Conservation (phyloP, 371 early-diverging fungal species). For the Mucor indicus region DNA sequence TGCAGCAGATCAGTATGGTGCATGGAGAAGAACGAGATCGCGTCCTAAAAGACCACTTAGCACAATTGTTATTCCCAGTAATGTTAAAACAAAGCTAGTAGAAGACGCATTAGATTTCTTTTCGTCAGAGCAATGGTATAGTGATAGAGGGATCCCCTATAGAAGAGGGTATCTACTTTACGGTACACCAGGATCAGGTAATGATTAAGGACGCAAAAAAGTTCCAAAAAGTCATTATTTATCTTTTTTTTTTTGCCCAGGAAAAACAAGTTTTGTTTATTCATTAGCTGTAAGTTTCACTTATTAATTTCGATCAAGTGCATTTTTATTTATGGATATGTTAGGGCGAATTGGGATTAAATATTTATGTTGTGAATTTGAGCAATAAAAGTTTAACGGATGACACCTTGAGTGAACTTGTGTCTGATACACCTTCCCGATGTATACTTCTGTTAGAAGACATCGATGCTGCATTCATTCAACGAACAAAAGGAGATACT, state of each 20-base stretch:
- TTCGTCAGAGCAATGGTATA: slow-evolving; percentile 80
- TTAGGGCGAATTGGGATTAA: slow-evolving; percentile 83
- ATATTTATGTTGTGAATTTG: slow-evolving; percentile 91
- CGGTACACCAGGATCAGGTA: slow-evolving; percentile 73
- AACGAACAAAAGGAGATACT: slow-evolving; percentile 37
- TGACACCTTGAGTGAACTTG: slow-evolving; percentile 83
- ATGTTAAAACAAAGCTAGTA: slow-evolving; percentile 62
- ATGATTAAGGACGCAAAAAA: no score
- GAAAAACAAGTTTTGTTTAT: slow-evolving; percentile 94
- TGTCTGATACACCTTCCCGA: slow-evolving; percentile 88
- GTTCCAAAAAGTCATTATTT: slow-evolving; percentile 47
- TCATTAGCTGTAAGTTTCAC: slow-evolving; percentile 73
- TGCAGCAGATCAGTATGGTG: slow-evolving; percentile 65
- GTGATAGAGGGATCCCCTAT: slow-evolving; percentile 89
- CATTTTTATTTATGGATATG: neutral
- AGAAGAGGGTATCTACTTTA: slow-evolving; percentile 79
- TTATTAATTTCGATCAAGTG: neutral
- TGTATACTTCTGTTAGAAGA: slow-evolving; percentile 95
- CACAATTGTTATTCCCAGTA: slow-evolving; percentile 63
- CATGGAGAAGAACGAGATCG: slow-evolving; percentile 56
- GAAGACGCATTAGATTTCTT: slow-evolving; percentile 79
- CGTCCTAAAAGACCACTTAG: slow-evolving; percentile 57
- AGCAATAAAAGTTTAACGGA: slow-evolving; percentile 88
- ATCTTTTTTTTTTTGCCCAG: slow-evolving; percentile 41
- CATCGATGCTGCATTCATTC: slow-evolving; percentile 95